Percentiles rank a stretch among this genome's conserved stretches.
Conservation (phyloP, 2,329 filamentous ascomycete species). For the Dendrostoma leiphaemia region DNA sequence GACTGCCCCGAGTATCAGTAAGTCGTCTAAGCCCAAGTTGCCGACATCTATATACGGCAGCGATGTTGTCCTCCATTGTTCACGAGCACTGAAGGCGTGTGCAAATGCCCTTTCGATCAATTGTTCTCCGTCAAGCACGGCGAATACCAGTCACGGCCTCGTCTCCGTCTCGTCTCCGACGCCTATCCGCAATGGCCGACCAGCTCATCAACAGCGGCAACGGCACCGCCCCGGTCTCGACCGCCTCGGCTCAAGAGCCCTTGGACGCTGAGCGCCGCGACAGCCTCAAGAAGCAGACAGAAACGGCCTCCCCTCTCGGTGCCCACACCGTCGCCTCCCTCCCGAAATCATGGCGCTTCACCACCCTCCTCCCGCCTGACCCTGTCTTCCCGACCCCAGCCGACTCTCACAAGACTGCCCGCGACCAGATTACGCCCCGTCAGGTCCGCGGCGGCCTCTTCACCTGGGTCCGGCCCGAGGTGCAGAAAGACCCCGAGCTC, state of each 20-base stretch:
- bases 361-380: conserved; percentile 72
- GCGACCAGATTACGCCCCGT: conserved; percentile 73
- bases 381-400: conserved; percentile 75
- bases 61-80: background rate
- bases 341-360: conserved; percentile 65
- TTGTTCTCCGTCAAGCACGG: conserved; percentile 7
- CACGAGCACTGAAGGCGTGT: background rate
- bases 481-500: conserved; percentile 70
- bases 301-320: conserved; percentile 16
- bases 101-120: conserved; percentile 13
- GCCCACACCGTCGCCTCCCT: conserved; percentile 49
- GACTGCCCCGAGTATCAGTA: too few species aligned
- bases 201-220: conserved; percentile 15
- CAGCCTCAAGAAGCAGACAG: conserved; percentile 4
- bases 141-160: background rate
- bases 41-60: too few species aligned
- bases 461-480: conserved; percentile 85
- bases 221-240: conserved; percentile 5
- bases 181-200: conserved; percentile 12
- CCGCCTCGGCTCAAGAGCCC: background rate
- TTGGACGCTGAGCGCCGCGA: conserved; percentile 3
- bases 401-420: conserved; percentile 76
- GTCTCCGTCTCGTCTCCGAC: background rate
- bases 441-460: conserved; percentile 83
- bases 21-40: too few species aligned